Evolutionary conservation across 768 basidiomycete species (phyloP).

Genomic region (Boletus rufocinnamomeus): DNA sequence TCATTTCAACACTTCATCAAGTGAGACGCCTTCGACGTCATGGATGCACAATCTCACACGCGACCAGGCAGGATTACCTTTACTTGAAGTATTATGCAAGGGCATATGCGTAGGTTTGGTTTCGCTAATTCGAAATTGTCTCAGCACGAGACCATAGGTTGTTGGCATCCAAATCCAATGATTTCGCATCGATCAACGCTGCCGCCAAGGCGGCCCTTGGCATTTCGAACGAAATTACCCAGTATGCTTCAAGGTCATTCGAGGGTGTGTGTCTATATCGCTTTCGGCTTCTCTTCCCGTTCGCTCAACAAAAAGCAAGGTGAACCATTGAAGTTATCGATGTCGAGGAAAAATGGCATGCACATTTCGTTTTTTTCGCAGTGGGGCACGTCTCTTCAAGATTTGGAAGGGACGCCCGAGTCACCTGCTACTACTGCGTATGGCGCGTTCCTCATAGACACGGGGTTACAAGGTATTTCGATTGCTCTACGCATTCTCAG

Average conservation of each 20-base stretch:
- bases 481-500: neutral
- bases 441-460: constrained; percentile 8
- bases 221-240: neutral
- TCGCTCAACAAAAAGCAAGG: neutral
- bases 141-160: neutral
- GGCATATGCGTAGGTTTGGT: constrained; percentile 4
- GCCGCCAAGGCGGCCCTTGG: neutral
- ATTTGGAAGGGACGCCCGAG: constrained; percentile 1
- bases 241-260: neutral
- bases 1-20: constrained; percentile 7
- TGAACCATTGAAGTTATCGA: neutral
- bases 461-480: constrained; percentile 1
- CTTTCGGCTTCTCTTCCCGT: neutral
- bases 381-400: neutral
- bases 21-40: neutral
- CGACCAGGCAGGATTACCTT: constrained; percentile 4
- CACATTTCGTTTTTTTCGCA: neutral
- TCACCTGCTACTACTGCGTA: constrained; percentile 8
- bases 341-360: neutral
- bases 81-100: constrained; percentile 9
- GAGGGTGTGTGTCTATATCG: neutral
- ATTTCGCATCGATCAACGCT: constrained; percentile 1
- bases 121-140: neutral
- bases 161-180: neutral
- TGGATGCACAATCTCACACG: neutral